Conservation (phyloP, 305 asterid genomes). For the Solanum aculeatissimum region DNA sequence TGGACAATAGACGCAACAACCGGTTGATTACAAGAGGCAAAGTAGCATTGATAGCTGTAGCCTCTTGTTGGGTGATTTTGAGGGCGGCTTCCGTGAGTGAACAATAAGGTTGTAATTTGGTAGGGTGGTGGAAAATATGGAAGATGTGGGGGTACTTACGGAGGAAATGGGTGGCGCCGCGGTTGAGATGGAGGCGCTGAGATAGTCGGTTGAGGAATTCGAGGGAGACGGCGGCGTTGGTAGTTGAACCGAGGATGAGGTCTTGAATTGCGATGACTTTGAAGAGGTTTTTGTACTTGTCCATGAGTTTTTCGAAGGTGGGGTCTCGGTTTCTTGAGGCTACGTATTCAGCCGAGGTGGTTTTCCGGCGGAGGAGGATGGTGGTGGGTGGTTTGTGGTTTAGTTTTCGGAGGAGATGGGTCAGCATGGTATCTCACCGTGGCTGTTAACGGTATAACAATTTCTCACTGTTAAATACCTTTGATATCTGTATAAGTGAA, state of each 20-base stretch:
- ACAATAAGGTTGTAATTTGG: slow-evolving; percentile 48
- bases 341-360: slow-evolving; percentile 60
- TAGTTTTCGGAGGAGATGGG: slow-evolving; percentile 33
- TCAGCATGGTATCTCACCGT: slow-evolving; percentile 19
- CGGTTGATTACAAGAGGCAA: slow-evolving; percentile 39
- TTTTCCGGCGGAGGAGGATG: slow-evolving; percentile 47
- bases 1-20: slow-evolving; percentile 61
- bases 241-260: slow-evolving; percentile 53
- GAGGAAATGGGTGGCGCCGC: slow-evolving; percentile 72
- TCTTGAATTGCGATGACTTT: slow-evolving; percentile 67
- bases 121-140: slow-evolving; percentile 54
- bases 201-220: slow-evolving; percentile 79
- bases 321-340: slow-evolving; percentile 71
- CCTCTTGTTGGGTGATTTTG: slow-evolving; percentile 33
- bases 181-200: slow-evolving; percentile 74
- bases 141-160: slow-evolving; percentile 78
- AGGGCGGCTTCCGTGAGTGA: slow-evolving; percentile 46
- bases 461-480: neutral
- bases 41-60: slow-evolving; percentile 29
- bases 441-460: neutral
- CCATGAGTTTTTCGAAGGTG: slow-evolving; percentile 83
- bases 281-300: slow-evolving; percentile 61
- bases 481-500: neutral
- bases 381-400: neutral
- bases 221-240: slow-evolving; percentile 46